Evolutionary conservation across 768 basidiomycete species (phyloP), one percentile per base, ranked within the genome.

Genomic region (Hemileccinum rubropunctum): DNA sequence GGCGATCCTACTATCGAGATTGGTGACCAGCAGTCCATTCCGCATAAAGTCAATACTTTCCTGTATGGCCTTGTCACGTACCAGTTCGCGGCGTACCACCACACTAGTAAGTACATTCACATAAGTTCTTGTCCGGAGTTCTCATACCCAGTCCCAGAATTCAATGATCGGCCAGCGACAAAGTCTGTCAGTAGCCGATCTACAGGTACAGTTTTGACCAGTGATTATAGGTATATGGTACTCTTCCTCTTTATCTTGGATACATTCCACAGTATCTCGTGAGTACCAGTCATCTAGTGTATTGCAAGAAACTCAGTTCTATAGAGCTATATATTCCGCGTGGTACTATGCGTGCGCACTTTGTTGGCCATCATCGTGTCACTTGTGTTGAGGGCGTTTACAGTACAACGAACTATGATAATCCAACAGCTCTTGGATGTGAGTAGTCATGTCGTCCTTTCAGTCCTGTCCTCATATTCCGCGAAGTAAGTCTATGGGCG

Each of bases 401-500:
- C 8, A 59, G 58, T 10, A 53, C 57, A 1, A 36, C 34, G 4
- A 55, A 59, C 35, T 53, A 21, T 27, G 21, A 38, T 20, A 51
- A 59, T 43, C 58, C 58, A 13, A 20, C 43, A 8, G 51, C 49
- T 18, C 48, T 57, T 21, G 34, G 15, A 28, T 14, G 59, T 50
- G 14, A 0, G 54, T 30, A 6, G n/a, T 10, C 3, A 15, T 48
- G 10, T 17, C 1, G 10, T 1, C 5, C 6, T 20, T 44, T 36
- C 7, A 6, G 10, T 17, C 34, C 10, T 2, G 5, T 42, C 9
- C 32, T 51, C 15, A 56, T n/a, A n/a, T 3, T 3, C 21, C 7
- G 4, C 42, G 3, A 56, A 77, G 76, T 61, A 34, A 70, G 71
- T 41, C 63, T 63, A 23, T 81, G 79, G 78, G 73, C 74, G 2